Base-by-base conservation (phyloP, 73 alveolate species). In the Paramecium octaurelia region DNA sequence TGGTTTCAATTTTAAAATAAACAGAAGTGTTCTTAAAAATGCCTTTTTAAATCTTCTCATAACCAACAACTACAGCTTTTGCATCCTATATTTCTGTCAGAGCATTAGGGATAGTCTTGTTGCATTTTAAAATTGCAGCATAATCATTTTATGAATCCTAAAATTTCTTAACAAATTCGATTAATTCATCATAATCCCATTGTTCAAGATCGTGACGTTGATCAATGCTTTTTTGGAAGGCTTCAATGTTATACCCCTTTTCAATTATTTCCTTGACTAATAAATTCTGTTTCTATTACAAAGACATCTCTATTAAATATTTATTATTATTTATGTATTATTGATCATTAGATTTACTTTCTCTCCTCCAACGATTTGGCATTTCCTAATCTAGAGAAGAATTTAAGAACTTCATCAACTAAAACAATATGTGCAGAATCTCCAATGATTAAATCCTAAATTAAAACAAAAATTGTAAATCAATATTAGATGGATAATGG, bases 401-500 rank as follows among this genome's bases (percentile, higher is more conserved):
- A 57, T 71, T 97, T 97, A 71, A 97, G 97, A 4, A 97, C 94
- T 64, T 97, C 99, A 71, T 97, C 99, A 12, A 97, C 86, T 46
- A 97, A 24, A 42, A 96, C 95, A 64, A 97, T 98, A 16, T 99
- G 99, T 60, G 95, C 95, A 11, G 99, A 94, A 86, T 93, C 97
- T 7, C 94, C 96, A 54, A 96, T 46, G 58, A 97, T 98, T 54
- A 95, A 42, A 59, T 69, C 98, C 97, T 59, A 21, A 14, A 46
- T 21, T 48, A 88, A 1, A 40, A 43, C 11, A 64, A 64, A 5
- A 64, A 24, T 4, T 4, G 8, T 35, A 20, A 34, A 36, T 97
- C 98, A 98, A 70, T 98, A 99, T 44, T 95, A 93, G 14, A 34
- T 54, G 27, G 95, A 93, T 84, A 98, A 88, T 0, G 98, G 98